A percentile compares a stretch with the other conserved stretches of the same genome.
phyloP scores from a whole-genome alignment of 169 alveolate genomes.

The Cyclospora cayetanensis region DNA sequence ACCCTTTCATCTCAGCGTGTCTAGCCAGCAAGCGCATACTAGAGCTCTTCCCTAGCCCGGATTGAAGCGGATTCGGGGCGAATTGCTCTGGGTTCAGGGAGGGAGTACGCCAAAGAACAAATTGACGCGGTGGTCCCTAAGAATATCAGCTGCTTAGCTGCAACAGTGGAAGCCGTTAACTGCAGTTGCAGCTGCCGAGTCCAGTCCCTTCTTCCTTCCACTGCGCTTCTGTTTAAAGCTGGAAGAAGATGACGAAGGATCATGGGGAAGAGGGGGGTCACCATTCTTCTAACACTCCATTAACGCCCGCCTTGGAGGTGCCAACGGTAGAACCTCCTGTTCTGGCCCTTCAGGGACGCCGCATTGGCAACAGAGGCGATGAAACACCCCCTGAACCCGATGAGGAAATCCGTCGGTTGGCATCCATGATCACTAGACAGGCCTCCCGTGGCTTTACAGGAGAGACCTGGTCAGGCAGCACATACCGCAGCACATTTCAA shows the following conservation, averaged over 20 bases:
- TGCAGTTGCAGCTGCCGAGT: too few relatives aligned
- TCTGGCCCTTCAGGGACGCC: slow-evolving; percentile 55
- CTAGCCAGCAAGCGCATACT: too few relatives aligned
- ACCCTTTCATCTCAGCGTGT: too few relatives aligned
- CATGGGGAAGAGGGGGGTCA: slow-evolving; percentile 46
- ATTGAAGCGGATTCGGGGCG: too few relatives aligned
- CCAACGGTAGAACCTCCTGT: neutral
- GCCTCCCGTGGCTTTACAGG: slow-evolving; percentile 72
- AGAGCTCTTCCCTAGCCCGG: too few relatives aligned
- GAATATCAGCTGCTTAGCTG: too few relatives aligned
- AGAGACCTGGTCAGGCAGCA: slow-evolving; percentile 68
- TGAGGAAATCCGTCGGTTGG: slow-evolving; percentile 55
- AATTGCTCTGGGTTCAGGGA: too few relatives aligned
- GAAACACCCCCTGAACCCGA: slow-evolving; percentile 57
- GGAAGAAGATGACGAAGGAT: slow-evolving; percentile 45
- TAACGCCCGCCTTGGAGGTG: slow-evolving; percentile 17
- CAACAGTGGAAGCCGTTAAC: too few relatives aligned
- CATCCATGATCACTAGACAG: slow-evolving; percentile 65
- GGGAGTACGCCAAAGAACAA: too few relatives aligned
- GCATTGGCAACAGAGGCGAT: slow-evolving; percentile 34
- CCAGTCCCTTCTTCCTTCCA: too few relatives aligned
- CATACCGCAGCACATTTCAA: neutral
- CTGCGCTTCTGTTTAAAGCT: too few relatives aligned
- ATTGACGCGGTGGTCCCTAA: too few relatives aligned
- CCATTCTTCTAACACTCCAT: neutral